Percentiles rank a stretch among this genome's conserved stretches.
Conservation (phyloP, 2,329 filamentous ascomycete species). For the Aspergillus puulaauensis region DNA sequence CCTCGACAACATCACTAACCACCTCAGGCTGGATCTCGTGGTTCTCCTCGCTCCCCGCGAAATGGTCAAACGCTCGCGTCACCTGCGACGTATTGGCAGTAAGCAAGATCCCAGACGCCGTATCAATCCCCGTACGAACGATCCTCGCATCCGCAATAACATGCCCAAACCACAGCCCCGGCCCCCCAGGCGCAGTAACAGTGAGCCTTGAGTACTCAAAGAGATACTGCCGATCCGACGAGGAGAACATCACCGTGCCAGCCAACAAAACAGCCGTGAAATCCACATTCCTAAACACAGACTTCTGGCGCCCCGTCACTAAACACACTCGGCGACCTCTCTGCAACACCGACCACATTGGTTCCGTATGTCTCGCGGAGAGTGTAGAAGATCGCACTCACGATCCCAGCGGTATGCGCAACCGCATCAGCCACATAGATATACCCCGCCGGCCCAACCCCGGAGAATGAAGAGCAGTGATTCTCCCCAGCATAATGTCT, state of each 20-base stretch:
- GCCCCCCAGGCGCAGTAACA: neutral
- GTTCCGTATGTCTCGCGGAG: conserved; percentile 26
- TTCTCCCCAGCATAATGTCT: conserved; percentile 31
- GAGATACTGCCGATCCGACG: neutral
- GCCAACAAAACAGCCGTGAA: conserved; percentile 30
- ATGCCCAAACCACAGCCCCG: neutral
- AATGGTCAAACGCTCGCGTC: neutral
- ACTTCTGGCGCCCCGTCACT: conserved; percentile 24
- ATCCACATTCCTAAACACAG: conserved; percentile 14
- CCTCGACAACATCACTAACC: conserved; percentile 14
- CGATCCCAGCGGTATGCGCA: conserved; percentile 30
- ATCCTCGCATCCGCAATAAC: neutral
- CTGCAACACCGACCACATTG: conserved; percentile 26
- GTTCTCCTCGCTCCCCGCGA: neutral
- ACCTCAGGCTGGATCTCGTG: neutral
- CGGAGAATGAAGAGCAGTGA: conserved; percentile 33
- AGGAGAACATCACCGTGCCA: conserved; percentile 27
- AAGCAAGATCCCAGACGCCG: neutral
- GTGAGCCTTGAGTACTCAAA: neutral
- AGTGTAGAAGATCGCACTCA: conserved; percentile 33
- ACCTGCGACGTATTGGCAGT: neutral
- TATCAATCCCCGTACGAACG: neutral
- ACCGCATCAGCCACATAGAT: conserved; percentile 28
- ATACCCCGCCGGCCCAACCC: conserved; percentile 30
- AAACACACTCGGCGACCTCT: conserved; percentile 24